These are phyloP conservation scores for Paradendryphiella salina DNA, from an alignment of 2,329 filamentous ascomycete genomes.

Conservation along the genomic window DNA sequence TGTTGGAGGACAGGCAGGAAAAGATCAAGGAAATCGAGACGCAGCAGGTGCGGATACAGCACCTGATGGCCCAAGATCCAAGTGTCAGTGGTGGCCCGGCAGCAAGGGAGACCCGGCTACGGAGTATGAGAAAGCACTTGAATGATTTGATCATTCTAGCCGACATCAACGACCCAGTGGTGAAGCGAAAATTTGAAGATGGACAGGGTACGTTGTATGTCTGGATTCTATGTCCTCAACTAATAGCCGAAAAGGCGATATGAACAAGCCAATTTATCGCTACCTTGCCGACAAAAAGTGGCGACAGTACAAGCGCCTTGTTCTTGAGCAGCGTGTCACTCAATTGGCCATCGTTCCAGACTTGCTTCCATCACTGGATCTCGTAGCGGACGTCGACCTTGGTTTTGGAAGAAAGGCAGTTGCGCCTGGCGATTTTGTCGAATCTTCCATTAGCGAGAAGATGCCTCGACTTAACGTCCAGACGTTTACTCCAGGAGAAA, in stretches of 20 bases:
- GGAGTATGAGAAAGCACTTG: constrained; percentile 70
- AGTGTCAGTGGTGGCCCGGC: constrained; percentile 64
- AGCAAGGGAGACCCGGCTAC: constrained; percentile 68
- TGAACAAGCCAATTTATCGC: constrained; percentile 95
- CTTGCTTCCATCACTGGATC: constrained; percentile 77
- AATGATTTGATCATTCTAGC: constrained; percentile 84
- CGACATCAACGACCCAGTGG: constrained; percentile 91
- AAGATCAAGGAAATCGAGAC: constrained; percentile 74
- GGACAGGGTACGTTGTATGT: constrained; percentile 68
- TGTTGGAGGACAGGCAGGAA: constrained; percentile 76
- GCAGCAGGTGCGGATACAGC: constrained; percentile 69
- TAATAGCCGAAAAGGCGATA: constrained; percentile 68
- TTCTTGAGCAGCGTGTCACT: constrained; percentile 81
- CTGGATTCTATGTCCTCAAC: not conserved
- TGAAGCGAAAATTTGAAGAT: constrained; percentile 94
- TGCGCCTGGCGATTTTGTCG: constrained; percentile 75
- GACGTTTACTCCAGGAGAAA: constrained; percentile 78
- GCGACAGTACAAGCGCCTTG: constrained; percentile 76
- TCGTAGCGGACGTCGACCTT: constrained; percentile 77
- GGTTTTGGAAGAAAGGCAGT: constrained; percentile 73
- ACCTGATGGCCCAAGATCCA: constrained; percentile 62
- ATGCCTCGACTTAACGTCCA: constrained; percentile 79
- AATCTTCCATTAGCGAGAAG: constrained; percentile 71
- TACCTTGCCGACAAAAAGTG: constrained; percentile 86
- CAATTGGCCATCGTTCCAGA: constrained; percentile 90